A percentile compares a stretch with the other conserved stretches of the same genome.
Conservation (phyloP, 2,329 filamentous ascomycete genomes). For the Drechslerella stenobrocha region DNA sequence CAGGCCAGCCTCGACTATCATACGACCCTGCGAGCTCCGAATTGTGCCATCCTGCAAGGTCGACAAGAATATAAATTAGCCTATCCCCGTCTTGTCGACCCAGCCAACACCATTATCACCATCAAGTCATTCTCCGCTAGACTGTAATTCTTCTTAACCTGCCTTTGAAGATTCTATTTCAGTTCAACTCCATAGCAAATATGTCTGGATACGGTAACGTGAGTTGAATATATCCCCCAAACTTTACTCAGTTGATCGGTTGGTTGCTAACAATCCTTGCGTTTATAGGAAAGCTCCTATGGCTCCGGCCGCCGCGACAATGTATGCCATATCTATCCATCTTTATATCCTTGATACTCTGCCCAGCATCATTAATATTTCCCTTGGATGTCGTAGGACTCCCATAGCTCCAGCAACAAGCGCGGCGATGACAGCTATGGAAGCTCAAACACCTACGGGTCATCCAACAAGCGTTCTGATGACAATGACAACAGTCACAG, state of each 20-base stretch:
- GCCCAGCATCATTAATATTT: not conserved
- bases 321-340: no score
- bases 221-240: slow-evolving; percentile 4
- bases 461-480: slow-evolving; percentile 9
- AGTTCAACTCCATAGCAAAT: slow-evolving; percentile 9
- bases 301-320: slow-evolving; percentile 11
- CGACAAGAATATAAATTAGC: slow-evolving; percentile 37
- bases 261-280: not conserved
- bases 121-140: slow-evolving; percentile 20
- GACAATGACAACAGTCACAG: slow-evolving; percentile 29
- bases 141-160: slow-evolving; percentile 3
- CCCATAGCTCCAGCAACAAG: slow-evolving; percentile 11
- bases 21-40: not conserved
- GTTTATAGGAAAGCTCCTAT: slow-evolving; percentile 18
- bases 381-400: slow-evolving; percentile 1
- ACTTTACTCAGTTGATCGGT: not conserved
- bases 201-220: slow-evolving; percentile 45
- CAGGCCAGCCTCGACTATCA: not conserved
- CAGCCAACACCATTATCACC: slow-evolving; percentile 15
- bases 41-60: slow-evolving; percentile 29
- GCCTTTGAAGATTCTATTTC: no score
- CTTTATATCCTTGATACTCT: no score
- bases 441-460: not conserved
- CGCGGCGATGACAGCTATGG: slow-evolving; percentile 17
- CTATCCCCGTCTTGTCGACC: slow-evolving; percentile 15